Evolutionary conservation across 495 filamentous ascomycete species (phyloP).

Genomic region (Neurospora sp.): DNA sequence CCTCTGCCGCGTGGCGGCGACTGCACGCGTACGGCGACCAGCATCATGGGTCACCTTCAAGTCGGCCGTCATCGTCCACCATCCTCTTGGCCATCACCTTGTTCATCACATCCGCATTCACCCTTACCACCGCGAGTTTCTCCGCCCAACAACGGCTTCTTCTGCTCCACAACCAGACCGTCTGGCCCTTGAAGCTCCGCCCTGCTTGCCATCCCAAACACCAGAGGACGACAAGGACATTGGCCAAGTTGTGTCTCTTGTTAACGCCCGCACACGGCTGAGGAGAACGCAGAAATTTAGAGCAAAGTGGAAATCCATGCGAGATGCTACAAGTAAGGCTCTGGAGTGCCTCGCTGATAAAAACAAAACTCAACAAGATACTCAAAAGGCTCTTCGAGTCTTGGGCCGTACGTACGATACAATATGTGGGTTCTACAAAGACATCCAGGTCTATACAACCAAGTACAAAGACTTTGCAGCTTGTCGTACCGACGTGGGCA

Average conservation of each 20-base stretch:
- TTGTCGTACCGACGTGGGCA: background rate
- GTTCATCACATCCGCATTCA: background rate
- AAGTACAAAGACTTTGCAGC: background rate
- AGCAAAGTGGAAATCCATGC: too few relatives aligned
- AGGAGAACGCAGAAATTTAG: too few relatives aligned
- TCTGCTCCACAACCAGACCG: background rate
- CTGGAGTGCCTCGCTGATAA: background rate
- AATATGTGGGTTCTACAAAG: accelerated
- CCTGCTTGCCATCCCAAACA: background rate
- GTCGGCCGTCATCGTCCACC: background rate
- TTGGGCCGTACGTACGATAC: background rate
- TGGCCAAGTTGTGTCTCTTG: background rate
- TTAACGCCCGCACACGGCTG: too few relatives aligned
- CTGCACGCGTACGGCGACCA: background rate
- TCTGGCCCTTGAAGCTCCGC: background rate
- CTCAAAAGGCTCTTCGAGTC: background rate
- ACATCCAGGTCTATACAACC: background rate
- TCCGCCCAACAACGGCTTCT: background rate
- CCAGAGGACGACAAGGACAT: background rate
- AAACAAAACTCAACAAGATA: background rate
- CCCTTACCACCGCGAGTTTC: background rate
- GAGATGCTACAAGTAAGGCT: background rate
- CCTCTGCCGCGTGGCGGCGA: background rate
- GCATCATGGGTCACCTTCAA: background rate
- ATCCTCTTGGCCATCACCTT: background rate